phyloP scores from a whole-genome alignment of 371 early-diverging fungal genomes.

The Circinella umbellata region DNA sequence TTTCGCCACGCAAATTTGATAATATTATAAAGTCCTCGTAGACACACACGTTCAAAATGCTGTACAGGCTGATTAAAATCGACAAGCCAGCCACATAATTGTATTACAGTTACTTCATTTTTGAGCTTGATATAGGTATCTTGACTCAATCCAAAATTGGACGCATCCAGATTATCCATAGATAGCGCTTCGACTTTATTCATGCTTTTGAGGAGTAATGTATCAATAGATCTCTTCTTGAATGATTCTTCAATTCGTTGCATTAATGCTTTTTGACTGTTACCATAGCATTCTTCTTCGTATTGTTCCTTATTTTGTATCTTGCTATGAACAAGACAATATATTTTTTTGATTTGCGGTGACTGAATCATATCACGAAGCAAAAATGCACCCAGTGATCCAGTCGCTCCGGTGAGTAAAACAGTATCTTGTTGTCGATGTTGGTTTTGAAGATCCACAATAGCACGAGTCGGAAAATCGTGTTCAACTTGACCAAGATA shows the following conservation, averaged over 20 bases:
- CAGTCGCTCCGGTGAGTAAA: constrained; percentile 48
- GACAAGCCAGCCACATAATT: constrained; percentile 42
- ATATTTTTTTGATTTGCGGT: constrained; percentile 29
- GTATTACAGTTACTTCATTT: constrained; percentile 37
- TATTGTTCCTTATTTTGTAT: neutral
- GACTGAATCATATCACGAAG: constrained; percentile 32
- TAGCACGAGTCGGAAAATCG: constrained; percentile 22
- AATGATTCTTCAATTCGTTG: constrained; percentile 31
- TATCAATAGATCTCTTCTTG: constrained; percentile 24
- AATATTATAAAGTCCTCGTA: constrained; percentile 39
- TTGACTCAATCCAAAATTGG: constrained; percentile 32
- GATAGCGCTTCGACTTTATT: constrained; percentile 10
- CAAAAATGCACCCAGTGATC: constrained; percentile 41
- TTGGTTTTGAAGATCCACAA: neutral
- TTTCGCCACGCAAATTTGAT: constrained; percentile 38
- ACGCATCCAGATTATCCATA: constrained; percentile 22
- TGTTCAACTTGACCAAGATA: constrained; percentile 24
- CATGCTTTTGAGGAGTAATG: constrained; percentile 4
- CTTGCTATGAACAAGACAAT: constrained; percentile 32
- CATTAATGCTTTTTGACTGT: constrained; percentile 3
- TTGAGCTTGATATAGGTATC: constrained; percentile 27
- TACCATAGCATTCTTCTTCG: constrained; percentile 17
- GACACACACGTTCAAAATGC: constrained; percentile 40
- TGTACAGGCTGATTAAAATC: constrained; percentile 42
- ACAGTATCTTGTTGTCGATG: constrained; percentile 23